A percentile compares a stretch with the other conserved stretches of the same genome.
These are phyloP conservation scores for Beauveria brongniartii DNA, from an alignment of 2,329 filamentous ascomycete species.

Conservation along the genomic window DNA sequence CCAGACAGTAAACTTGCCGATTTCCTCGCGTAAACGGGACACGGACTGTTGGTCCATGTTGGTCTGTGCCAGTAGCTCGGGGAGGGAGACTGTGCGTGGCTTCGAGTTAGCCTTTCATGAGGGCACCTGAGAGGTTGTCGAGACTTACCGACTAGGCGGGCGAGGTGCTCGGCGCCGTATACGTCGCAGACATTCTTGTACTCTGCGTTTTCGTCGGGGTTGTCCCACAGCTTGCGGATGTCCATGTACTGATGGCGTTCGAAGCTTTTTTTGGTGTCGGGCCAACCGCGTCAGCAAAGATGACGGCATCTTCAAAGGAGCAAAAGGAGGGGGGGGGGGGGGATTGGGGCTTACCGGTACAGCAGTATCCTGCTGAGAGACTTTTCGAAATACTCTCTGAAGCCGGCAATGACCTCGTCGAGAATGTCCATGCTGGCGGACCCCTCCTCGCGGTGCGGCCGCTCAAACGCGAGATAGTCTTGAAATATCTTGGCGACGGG, in stretches of 20 bases:
- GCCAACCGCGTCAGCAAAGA: conserved; percentile 12
- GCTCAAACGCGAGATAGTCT: conserved; percentile 68
- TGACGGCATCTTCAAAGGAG: no score
- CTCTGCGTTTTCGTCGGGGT: conserved; percentile 52
- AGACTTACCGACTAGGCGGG: conserved; percentile 72
- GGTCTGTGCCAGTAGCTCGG: conserved; percentile 90
- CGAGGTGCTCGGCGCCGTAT: conserved; percentile 88
- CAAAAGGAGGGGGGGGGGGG: neutral
- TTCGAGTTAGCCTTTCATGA: neutral
- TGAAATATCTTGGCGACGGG: conserved; percentile 72
- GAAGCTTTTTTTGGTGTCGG: conserved; percentile 47
- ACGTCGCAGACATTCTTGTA: conserved; percentile 70
- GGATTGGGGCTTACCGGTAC: conserved; percentile 50
- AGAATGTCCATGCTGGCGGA: conserved; percentile 75
- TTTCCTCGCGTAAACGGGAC: conserved; percentile 78
- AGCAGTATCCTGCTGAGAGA: conserved; percentile 79
- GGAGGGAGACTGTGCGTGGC: conserved; percentile 61
- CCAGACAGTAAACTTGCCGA: conserved; percentile 81
- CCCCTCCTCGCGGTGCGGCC: conserved; percentile 53
- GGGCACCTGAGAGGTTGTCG: neutral
- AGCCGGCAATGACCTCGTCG: conserved; percentile 77
- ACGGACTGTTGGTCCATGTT: conserved; percentile 96
- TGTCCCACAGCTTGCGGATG: conserved; percentile 62
- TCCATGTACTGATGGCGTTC: conserved; percentile 84
- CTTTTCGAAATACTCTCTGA: conserved; percentile 93